Evolutionary conservation across 495 filamentous ascomycete species (phyloP).

Genomic region (Podospora anserina): DNA sequence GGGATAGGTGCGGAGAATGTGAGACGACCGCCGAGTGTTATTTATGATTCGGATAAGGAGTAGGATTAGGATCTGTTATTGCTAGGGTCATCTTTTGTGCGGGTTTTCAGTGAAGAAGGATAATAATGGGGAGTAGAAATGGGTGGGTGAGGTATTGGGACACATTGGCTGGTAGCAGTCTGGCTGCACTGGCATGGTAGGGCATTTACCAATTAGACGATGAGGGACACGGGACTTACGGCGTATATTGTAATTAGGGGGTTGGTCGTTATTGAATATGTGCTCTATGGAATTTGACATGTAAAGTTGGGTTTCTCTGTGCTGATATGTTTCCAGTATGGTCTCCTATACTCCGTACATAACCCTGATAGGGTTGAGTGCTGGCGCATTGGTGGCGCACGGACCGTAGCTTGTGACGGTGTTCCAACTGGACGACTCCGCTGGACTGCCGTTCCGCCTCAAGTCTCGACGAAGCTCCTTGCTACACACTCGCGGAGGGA

Average conservation of each 20-base stretch:
- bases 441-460: background rate
- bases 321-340: too few relatives aligned
- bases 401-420: background rate
- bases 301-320: too few relatives aligned
- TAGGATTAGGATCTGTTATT: constrained; percentile 2
- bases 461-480: background rate
- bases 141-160: background rate
- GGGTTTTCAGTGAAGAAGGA: too few relatives aligned
- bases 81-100: too few relatives aligned
- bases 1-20: constrained; percentile 46
- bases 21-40: constrained; percentile 37
- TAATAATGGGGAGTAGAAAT: background rate
- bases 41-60: constrained; percentile 50
- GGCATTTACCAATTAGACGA: background rate
- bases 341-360: too few relatives aligned
- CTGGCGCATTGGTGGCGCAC: background rate
- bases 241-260: too few relatives aligned
- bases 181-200: background rate
- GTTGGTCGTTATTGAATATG: too few relatives aligned
- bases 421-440: background rate
- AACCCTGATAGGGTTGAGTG: background rate
- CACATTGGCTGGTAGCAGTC: too few relatives aligned
- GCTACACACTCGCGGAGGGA: background rate
- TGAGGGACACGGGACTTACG: background rate
- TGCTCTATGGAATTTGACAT: too few relatives aligned